These are phyloP conservation scores for Aspergillus clavatus DNA, from an alignment of 2,329 filamentous ascomycete genomes.

Conservation along the genomic window DNA sequence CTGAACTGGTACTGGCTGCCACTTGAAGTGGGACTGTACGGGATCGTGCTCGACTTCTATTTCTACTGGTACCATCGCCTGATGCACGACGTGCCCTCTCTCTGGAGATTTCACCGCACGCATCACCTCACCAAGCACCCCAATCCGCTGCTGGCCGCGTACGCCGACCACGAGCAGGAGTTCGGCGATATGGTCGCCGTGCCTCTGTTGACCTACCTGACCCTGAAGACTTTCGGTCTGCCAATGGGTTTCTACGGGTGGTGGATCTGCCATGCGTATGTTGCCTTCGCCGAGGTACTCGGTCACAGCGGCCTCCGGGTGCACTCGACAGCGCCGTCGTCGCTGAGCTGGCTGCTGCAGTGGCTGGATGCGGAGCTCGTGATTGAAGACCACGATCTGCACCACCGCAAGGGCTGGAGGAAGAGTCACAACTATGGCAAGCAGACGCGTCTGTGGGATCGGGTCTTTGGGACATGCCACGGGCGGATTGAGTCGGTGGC, in stretches of 20 bases:
- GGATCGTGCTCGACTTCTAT: slow-evolving; percentile 44
- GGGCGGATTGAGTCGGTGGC: slow-evolving; percentile 34
- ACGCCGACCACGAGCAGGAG: slow-evolving; percentile 43
- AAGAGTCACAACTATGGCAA: slow-evolving; percentile 39
- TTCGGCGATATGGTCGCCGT: slow-evolving; percentile 42
- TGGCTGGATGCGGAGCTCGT: slow-evolving; percentile 34
- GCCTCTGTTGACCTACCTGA: slow-evolving; percentile 37
- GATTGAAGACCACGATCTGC: slow-evolving; percentile 42
- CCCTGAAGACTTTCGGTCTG: slow-evolving; percentile 33
- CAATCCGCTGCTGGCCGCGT: slow-evolving; percentile 40
- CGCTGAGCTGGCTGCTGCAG: slow-evolving; percentile 33
- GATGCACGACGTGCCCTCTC: slow-evolving; percentile 38
- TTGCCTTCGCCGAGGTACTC: slow-evolving; percentile 34
- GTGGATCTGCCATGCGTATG: slow-evolving; percentile 45
- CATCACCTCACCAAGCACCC: slow-evolving; percentile 46
- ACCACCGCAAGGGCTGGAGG: slow-evolving; percentile 38
- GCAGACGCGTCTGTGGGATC: slow-evolving; percentile 39
- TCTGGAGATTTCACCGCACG: slow-evolving; percentile 45
- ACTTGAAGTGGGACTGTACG: slow-evolving; percentile 39
- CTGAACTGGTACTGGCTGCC: slow-evolving; percentile 36
- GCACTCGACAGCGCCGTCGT: slow-evolving; percentile 31
- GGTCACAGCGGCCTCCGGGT: slow-evolving; percentile 29
- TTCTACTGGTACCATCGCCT: slow-evolving; percentile 38
- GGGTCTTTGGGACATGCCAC: slow-evolving; percentile 32
- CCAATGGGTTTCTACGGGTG: slow-evolving; percentile 47